phyloP scores from a whole-genome alignment of 352 stramenopile genomes.

The Globisporangium cystogenes region DNA sequence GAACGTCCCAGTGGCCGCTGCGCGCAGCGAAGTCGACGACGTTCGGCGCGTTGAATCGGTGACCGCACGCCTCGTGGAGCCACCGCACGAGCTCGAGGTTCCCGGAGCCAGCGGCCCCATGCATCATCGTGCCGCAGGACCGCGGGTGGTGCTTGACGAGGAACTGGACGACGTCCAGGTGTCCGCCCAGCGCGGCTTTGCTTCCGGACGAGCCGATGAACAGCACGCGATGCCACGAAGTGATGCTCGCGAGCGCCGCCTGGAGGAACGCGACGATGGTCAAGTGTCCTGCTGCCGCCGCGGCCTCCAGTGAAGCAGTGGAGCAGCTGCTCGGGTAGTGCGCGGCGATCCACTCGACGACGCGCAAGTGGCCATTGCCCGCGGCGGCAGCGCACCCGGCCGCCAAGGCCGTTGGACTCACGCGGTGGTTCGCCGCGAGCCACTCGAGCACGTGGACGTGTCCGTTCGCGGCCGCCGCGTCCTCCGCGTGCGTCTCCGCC shows the following conservation, averaged over 20 bases:
- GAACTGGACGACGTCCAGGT: background rate
- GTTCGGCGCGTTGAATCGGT: background rate
- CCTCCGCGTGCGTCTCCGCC: background rate
- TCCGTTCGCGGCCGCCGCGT: background rate
- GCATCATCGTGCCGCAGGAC: background rate
- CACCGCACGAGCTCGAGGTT: background rate
- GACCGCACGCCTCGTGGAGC: background rate
- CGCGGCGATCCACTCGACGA: background rate
- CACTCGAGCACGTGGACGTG: slow-evolving; percentile 1
- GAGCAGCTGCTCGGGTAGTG: background rate
- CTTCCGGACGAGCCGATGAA: background rate
- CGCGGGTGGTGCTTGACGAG: background rate
- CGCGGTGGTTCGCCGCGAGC: background rate
- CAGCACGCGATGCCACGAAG: background rate
- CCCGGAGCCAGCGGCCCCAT: background rate
- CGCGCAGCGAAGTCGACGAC: background rate
- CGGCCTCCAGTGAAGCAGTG: background rate
- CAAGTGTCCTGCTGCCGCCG: background rate
- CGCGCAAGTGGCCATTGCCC: background rate
- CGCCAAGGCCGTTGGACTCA: background rate
- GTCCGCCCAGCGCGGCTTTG: background rate
- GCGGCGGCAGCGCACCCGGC: background rate
- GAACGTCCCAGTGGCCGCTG: background rate
- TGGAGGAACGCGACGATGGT: background rate
- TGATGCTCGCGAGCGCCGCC: background rate